Base-by-base conservation (phyloP, 1,284 basidiomycete species). In the Vanrija humicola region DNA sequence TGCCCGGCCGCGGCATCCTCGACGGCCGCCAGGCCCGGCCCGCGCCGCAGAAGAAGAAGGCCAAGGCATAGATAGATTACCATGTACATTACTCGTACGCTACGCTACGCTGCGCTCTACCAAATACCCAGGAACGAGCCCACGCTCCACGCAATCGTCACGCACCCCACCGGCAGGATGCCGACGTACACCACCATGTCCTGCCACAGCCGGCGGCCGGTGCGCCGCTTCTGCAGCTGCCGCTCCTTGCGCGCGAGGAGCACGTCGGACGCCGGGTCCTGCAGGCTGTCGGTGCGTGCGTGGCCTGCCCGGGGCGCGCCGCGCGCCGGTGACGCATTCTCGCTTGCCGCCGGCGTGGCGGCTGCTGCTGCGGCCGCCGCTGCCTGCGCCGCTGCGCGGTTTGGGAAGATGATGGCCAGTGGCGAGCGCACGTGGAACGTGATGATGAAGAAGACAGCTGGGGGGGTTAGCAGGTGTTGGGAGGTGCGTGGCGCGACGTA, bases 371-470 rank as follows among this genome's bases (percentile, higher is more conserved):
- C 34, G 9, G 34, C 34, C 2, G 34, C 34, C 34, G 34, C 34
- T 34, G 34, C 34, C 34, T 29, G 25, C 16, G 57, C 28, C 43
- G 50, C n/a, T 39, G 43, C 51, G 47, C 59, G 40, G 29, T 39
- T 28, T 1, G 56, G 75, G 55, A 78, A 75, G 54, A 78, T 71
- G 59, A 78, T 78, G 9, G 76, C 70, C 5, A 77, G 63, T 2
- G 77, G 77, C 8, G 73, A 74, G 38, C 74, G 68, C 28, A 78
- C 70, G 57, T 78, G 76, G 64, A 77, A 78, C 10, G 76, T 77
- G 56, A 76, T 72, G 62, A 78, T 74, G 68, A 77, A 78, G 65
- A 77, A 75, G 34, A 78, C 58, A 23, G 76, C 75, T 77, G 57
- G 12, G 23, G 12, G 23, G 43, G 21, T 23, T 42, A 28, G 46